Base-by-base conservation (phyloP, 257 asterid species). In the Echites panduratus region DNA sequence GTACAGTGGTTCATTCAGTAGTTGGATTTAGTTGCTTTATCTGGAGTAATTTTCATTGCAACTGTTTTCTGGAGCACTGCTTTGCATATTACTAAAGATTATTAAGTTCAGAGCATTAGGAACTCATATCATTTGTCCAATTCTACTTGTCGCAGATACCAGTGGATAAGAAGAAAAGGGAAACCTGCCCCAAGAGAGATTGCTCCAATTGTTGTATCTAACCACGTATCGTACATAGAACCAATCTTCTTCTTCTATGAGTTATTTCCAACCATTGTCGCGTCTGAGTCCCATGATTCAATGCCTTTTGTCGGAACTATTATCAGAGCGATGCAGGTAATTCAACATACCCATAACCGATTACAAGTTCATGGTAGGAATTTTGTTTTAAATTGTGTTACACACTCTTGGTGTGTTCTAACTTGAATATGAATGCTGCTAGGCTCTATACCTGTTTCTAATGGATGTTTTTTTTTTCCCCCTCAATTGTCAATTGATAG, bases 291-390 rank as follows among this genome's bases (percentile, higher is more conserved):
- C 41, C 99, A 95, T 82, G 97, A 92, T 86, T 87, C 99, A 72
- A 92, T 90, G 96, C 98, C 98, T 9, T 85, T 95, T 70, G 97
- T 95, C 76, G 99, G 99, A 74, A 95, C 99, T 83, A 95, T 95
- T 84, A 95, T 95, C 85, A 83, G 96, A 80, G 96, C 99, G 70
- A 95, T 95, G 99, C 99, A 95, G 98, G 97, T 94, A 94, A 49
- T 45, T 20, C 61, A 32, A 12, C 43, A n/a, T 41, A 75, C 49
- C 26, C 45, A 41, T 57, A 43, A 53, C 48, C 13, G 63, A 62
- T 69, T 68, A 65, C 49, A 70, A 63, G 22, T 29, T 19, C 24
- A 26, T 43, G 54, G 14, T 19, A 58, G 26, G 49, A 75, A 2
- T 52, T 59, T 67, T 77, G 45, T 26, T 41, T 65, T 78, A 26